Evolutionary conservation across 306 rosid genomes (phyloP), one percentile per base, ranked within the genome.

Genomic region (Neltuma alba): DNA sequence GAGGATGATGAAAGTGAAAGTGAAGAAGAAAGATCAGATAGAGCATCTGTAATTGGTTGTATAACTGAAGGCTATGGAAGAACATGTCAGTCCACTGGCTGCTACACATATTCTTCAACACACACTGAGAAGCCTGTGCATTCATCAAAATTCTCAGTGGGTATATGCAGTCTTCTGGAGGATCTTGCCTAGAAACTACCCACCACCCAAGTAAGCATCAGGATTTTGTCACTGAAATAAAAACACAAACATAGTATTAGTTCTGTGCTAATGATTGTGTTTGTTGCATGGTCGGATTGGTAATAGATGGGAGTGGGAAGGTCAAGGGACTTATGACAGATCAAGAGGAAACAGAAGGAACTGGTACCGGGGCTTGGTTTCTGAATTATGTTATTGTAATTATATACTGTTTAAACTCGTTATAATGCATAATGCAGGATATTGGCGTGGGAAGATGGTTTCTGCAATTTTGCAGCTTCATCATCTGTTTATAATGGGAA

Each of bases 381-480:
- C 60, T 74, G 40, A 55, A 36, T 45, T 10, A 28, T 13, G 37
- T 60, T 13, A 27, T 60, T 60, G 2, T 28, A 14, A 64, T 31
- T 33, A 30, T 34, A 62, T 16, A 33, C 16, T 30, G 41, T 33
- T 62, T 55, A 55, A 21, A 9, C 14, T 55, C 21, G 61, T 21
- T 2, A 9, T 6, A 5, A 8, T 33, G 30, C 81, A 77, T n/a
- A n/a, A n/a, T 79, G 79, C 85, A 95, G 99, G 99, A 95, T 95
- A 89, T 79, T 95, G 75, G 99, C 90, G 6, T 95, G 99, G 99
- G 99, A 95, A 88, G 99, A 95, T 86, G 99, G 98, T 16, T 95
- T 93, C 90, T 95, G 99, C 91, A 95, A 95, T 76, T 95, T 95
- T 77, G 89, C 87, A 18, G 97, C 97, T 0, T 90, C 98, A 3